phyloP scores from a whole-genome alignment of 768 basidiomycete species.

The Hypholoma fasciculare region DNA sequence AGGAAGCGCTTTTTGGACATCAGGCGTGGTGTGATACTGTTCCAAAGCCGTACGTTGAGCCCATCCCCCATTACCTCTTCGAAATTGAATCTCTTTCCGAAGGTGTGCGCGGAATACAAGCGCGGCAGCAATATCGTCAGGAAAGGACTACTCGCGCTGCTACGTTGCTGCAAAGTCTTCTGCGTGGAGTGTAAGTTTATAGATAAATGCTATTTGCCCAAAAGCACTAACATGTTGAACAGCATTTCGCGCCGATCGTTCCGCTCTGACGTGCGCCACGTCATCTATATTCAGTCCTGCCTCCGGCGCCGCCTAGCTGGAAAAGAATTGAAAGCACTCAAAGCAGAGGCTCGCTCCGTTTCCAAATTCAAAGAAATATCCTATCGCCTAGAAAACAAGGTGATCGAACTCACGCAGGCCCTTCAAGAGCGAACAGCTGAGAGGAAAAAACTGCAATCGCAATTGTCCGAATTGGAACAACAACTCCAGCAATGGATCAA shows the following conservation, averaged over 20 bases:
- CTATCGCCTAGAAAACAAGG: slow-evolving; percentile 97
- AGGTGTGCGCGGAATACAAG: slow-evolving; percentile 78
- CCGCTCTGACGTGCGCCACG: slow-evolving; percentile 62
- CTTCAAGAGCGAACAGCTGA: slow-evolving; percentile 90
- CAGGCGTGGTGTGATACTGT: slow-evolving; percentile 58
- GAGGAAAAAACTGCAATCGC: slow-evolving; percentile 82
- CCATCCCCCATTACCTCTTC: background rate
- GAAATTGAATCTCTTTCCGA: slow-evolving; percentile 4
- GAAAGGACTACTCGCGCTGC: slow-evolving; percentile 63
- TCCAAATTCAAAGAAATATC: slow-evolving; percentile 99
- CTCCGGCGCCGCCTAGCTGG: slow-evolving; percentile 86
- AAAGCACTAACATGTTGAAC: slow-evolving; percentile 12
- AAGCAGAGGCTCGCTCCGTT: slow-evolving; percentile 92
- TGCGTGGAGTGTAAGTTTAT: slow-evolving; percentile 80
- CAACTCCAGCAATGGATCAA: slow-evolving; percentile 84
- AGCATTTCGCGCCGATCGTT: slow-evolving; percentile 58
- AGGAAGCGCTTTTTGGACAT: slow-evolving; percentile 67
- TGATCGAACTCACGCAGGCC: slow-evolving; percentile 94
- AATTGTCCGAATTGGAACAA: slow-evolving; percentile 76
- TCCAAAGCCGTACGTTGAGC: slow-evolving; percentile 81
- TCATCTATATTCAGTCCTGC: slow-evolving; percentile 90
- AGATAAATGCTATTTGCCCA: background rate
- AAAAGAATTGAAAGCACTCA: slow-evolving; percentile 80
- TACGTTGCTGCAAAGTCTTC: slow-evolving; percentile 72
- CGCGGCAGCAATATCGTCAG: slow-evolving; percentile 60